A percentile compares a stretch with the other conserved stretches of the same genome.
Conservation (phyloP, 257 asterid species). For the Nicotiana undulata region DNA sequence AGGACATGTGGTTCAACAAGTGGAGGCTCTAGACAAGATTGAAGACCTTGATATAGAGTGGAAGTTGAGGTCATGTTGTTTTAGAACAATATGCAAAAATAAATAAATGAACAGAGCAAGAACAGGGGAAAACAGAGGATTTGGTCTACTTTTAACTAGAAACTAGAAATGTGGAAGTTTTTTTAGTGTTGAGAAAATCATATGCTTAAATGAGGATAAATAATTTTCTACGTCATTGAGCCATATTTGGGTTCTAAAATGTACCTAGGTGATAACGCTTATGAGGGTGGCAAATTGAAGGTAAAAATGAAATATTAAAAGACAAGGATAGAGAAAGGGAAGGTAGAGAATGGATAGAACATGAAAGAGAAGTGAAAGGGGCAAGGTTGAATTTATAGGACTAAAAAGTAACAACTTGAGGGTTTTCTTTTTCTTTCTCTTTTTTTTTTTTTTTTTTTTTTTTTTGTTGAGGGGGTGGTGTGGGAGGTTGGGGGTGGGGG, state of each 20-base stretch:
- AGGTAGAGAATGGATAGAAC: constrained; percentile 1
- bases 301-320: neutral
- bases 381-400: constrained; percentile 51
- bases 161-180: neutral
- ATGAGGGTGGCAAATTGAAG: neutral
- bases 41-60: neutral
- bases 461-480: too few species aligned
- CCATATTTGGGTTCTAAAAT: neutral
- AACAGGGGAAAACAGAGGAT: neutral
- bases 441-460: too few species aligned
- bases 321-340: neutral
- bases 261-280: neutral
- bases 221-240: neutral
- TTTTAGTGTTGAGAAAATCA: neutral
- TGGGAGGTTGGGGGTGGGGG: neutral
- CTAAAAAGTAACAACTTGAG: constrained; percentile 7
- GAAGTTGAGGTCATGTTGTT: neutral
- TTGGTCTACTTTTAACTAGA: neutral
- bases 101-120: neutral
- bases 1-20: neutral
- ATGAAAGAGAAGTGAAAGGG: constrained; percentile 42
- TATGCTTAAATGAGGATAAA: neutral
- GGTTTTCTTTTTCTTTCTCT: neutral
- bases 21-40: neutral
- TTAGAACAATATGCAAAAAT: neutral